Evolutionary conservation across 805 yeast genomes (phyloP), one percentile per base, ranked within the genome.

Genomic region (Soucietia sequanensis): DNA sequence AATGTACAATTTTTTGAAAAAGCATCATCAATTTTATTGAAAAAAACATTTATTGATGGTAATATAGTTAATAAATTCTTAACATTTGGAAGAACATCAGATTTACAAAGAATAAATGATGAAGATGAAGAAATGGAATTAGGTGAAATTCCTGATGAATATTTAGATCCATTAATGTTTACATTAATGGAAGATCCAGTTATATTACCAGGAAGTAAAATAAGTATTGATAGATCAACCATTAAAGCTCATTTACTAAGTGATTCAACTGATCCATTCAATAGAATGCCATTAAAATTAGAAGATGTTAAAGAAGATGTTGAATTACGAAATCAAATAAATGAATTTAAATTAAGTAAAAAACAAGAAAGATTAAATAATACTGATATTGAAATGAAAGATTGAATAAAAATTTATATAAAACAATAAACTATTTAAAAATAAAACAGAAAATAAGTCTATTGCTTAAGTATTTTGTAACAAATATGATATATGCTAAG

Each of bases 171-270:
- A 10, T 75, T 93, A 50, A 91, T 93, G 98, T 93, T 72, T 59
- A 86, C 96, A 1, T 56, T 93, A 31, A 93, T 93, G 99, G 84
- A 81, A 47, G 95, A 93, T 56, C 99, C 99, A 0, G 99, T 93
- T 4, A 82, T 76, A n/a, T 71, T 93, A 48, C 99, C 99, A 6
- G 71, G 85, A 6, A 87, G 96, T 1, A 83, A 78, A 44, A 78
- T 90, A 13, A 78, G 81, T 31, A 87, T 93, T 48, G 99, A 93
- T 58, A 71, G 95, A 54, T 75, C 93, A 23, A 93, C 97, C 2
- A 85, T 93, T 49, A 91, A 89, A 55, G 86, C 96, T 3, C 99
- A 93, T 68, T 68, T 93, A 39, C 73, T 93, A 58, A 87, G 91
- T 65, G 98, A 93, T 63, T 78, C 95, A 1, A 93, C 96, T 0